A percentile compares a stretch with the other conserved stretches of the same genome.
Evolutionary conservation across 352 stramenopile genomes (phyloP).

Genomic region (Hyaloperonospora brassicae): DNA sequence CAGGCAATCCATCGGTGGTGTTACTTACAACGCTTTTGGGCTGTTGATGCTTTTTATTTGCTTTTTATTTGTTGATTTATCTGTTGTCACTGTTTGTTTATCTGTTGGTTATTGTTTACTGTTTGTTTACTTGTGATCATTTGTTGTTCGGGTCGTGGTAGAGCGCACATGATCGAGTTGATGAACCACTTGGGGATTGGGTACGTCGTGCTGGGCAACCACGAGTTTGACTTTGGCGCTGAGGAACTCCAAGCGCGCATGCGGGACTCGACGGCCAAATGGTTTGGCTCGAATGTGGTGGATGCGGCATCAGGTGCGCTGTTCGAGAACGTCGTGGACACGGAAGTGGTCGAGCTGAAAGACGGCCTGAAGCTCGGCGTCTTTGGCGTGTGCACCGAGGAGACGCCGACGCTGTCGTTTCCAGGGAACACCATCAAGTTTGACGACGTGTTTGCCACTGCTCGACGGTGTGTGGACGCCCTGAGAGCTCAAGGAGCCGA

Average conservation of each 20-base stretch:
- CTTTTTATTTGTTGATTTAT: not conserved
- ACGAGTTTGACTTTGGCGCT: slow-evolving; percentile 73
- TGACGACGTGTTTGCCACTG: slow-evolving; percentile 38
- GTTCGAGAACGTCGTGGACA: slow-evolving; percentile 42
- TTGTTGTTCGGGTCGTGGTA: slow-evolving; percentile 10
- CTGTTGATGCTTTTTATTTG: not conserved
- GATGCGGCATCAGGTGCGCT: slow-evolving; percentile 30
- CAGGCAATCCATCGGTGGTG: too few species aligned
- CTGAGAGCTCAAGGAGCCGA: slow-evolving; percentile 60
- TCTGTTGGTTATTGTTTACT: too few species aligned
- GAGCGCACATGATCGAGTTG: slow-evolving; percentile 69
- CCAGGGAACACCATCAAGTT: slow-evolving; percentile 41
- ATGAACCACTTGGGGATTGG: slow-evolving; percentile 66
- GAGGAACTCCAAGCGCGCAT: slow-evolving; percentile 47
- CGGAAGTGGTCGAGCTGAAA: slow-evolving; percentile 36
- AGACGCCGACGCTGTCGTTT: slow-evolving; percentile 43
- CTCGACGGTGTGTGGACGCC: slow-evolving; percentile 47
- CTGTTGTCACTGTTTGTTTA: not conserved
- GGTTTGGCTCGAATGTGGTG: slow-evolving; percentile 67
- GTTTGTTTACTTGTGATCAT: too few species aligned
- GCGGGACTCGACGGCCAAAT: slow-evolving; percentile 51
- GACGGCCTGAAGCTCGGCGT: slow-evolving; percentile 54
- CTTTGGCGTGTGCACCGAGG: slow-evolving; percentile 64
- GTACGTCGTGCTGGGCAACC: slow-evolving; percentile 72
- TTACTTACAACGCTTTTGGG: not conserved